Conservation (phyloP, 2,329 filamentous ascomycete species). For the Phialemoniopsis sp. region DNA sequence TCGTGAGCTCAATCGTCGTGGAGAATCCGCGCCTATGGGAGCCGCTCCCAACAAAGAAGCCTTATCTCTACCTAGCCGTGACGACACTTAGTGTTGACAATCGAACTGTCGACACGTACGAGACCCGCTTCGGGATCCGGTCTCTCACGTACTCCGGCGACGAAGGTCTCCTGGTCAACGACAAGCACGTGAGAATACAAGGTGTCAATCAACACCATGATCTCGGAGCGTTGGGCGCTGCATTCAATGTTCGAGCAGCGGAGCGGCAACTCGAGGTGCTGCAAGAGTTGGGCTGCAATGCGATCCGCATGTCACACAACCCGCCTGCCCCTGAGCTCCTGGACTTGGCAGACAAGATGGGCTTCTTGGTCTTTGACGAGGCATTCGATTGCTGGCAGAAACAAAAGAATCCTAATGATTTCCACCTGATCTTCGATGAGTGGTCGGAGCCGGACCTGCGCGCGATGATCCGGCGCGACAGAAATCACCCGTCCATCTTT, state of each 20-base stretch:
- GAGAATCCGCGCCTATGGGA: conserved; percentile 41
- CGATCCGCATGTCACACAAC: conserved; percentile 48
- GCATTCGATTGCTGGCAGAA: conserved; percentile 47
- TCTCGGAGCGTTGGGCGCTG: conserved; percentile 42
- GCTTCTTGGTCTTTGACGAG: conserved; percentile 48
- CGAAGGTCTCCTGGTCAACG: conserved; percentile 41
- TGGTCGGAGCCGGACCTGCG: conserved; percentile 51
- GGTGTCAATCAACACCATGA: conserved; percentile 49
- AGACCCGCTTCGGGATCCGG: conserved; percentile 47
- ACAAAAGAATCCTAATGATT: conserved; percentile 43
- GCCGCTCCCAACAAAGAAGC: conserved; percentile 36
- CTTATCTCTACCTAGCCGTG: conserved; percentile 42
- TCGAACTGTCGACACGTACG: conserved; percentile 34
- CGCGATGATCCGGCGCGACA: conserved; percentile 45
- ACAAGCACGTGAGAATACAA: conserved; percentile 34
- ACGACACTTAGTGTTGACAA: conserved; percentile 26
- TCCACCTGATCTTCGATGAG: conserved; percentile 44
- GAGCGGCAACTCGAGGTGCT: conserved; percentile 45
- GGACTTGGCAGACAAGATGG: conserved; percentile 42
- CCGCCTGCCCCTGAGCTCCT: conserved; percentile 46
- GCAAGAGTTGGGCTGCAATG: conserved; percentile 45
- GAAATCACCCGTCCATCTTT: conserved; percentile 51
- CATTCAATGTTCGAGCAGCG: conserved; percentile 43
- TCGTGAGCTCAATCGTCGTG: conserved; percentile 28
- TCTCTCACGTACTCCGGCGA: conserved; percentile 30